Evolutionary conservation across 129 eudicot species (phyloP).

Genomic region (Helichrysum umbraculigerum): DNA sequence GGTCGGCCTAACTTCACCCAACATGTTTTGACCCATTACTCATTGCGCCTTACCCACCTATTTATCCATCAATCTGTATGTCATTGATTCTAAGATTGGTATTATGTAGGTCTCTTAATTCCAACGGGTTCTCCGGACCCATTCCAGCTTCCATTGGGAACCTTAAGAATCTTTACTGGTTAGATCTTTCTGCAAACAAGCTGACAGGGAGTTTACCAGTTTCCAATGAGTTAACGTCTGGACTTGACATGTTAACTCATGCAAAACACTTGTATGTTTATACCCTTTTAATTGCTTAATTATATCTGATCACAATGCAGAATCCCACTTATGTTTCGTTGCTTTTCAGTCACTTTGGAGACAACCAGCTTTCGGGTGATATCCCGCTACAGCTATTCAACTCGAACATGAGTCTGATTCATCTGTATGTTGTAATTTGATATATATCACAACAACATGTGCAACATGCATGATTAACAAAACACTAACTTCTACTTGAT

Average conservation of each 20-base stretch:
- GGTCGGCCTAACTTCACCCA: too few relatives aligned
- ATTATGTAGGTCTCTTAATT: conserved; percentile 59
- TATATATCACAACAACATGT: background rate
- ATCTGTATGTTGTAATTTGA: conserved; percentile 49
- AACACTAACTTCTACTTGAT: conserved; percentile 5
- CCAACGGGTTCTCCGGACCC: conserved; percentile 55
- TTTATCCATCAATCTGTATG: too few relatives aligned
- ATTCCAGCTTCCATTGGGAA: conserved; percentile 77
- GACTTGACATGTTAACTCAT: conserved; percentile 64
- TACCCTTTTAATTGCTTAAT: background rate
- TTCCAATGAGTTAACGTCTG: conserved; percentile 55
- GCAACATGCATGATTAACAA: background rate
- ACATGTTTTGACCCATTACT: too few relatives aligned
- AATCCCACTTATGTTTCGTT: background rate
- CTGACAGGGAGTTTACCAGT: conserved; percentile 67
- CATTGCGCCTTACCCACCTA: too few relatives aligned
- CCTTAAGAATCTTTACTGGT: conserved; percentile 60
- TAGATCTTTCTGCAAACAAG: conserved; percentile 66
- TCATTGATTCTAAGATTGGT: background rate
- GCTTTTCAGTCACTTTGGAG: conserved; percentile 61
- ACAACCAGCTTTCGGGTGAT: conserved; percentile 62
- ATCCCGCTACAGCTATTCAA: conserved; percentile 52
- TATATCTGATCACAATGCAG: background rate
- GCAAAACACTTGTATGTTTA: conserved; percentile 62
- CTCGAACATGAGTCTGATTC: conserved; percentile 50